Evolutionary conservation across 2,329 filamentous ascomycete genomes (phyloP).

Genomic region (Magnaporthales sp.): DNA sequence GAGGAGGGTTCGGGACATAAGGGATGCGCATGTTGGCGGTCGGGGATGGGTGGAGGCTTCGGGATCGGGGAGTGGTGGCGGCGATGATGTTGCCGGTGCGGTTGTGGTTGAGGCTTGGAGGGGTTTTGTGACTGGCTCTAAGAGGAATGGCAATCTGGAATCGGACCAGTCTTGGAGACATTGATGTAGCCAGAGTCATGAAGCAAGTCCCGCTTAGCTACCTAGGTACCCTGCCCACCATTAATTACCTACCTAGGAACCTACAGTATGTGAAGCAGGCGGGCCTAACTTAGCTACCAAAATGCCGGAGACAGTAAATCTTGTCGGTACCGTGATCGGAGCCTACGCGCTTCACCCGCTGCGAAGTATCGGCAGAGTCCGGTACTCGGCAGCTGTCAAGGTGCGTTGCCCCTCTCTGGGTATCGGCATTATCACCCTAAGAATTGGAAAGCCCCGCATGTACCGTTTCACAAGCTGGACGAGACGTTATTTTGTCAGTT

Average conservation of each 20-base stretch:
- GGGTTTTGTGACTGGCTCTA: background rate
- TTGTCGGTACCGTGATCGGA: background rate
- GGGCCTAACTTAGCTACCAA: background rate
- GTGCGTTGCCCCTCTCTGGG: background rate
- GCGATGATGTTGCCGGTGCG: background rate
- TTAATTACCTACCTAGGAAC: background rate
- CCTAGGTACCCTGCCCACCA: background rate
- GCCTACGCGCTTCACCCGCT: background rate
- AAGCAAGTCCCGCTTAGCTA: background rate
- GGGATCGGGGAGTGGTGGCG: slow-evolving; percentile 17
- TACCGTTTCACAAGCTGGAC: background rate
- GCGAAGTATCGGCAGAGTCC: background rate
- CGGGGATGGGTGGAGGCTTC: slow-evolving; percentile 7
- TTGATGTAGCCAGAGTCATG: background rate
- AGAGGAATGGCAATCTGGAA: background rate
- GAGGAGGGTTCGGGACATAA: slow-evolving; percentile 47
- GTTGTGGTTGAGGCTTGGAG: background rate
- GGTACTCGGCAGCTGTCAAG: background rate
- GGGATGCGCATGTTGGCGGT: slow-evolving; percentile 53
- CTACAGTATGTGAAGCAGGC: too few relatives aligned
- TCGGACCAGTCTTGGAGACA: background rate
- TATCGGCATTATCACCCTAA: background rate
- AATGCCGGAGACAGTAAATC: background rate
- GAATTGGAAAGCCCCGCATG: background rate
- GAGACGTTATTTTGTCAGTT: too few relatives aligned